These are phyloP conservation scores for Yamadazyma endophytica DNA, from an alignment of 805 yeast species.

Conservation along the genomic window DNA sequence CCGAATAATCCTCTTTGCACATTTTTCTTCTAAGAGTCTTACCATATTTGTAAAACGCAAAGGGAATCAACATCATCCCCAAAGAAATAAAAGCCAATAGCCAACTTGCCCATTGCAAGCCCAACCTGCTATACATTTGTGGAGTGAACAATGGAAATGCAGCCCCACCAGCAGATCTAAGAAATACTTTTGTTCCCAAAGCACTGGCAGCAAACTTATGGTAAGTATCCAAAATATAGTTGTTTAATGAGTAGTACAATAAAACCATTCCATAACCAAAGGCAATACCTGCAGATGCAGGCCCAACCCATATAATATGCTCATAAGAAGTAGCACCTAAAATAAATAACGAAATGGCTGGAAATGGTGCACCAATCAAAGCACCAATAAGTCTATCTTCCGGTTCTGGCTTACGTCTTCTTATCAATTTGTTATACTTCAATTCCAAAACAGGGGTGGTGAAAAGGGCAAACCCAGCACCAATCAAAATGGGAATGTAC, in stretches of 20 bases:
- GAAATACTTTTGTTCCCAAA: slow-evolving; percentile 74
- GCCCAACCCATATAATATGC: slow-evolving; percentile 63
- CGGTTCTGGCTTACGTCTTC: slow-evolving; percentile 61
- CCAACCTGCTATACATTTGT: slow-evolving; percentile 72
- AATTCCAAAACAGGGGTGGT: slow-evolving; percentile 76
- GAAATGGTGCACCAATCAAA: slow-evolving; percentile 78
- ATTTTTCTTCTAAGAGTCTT: slow-evolving; percentile 55
- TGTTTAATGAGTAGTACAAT: slow-evolving; percentile 57
- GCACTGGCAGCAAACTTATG: slow-evolving; percentile 72
- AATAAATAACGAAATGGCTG: slow-evolving; percentile 74
- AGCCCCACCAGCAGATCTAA: slow-evolving; percentile 82
- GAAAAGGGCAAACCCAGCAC: slow-evolving; percentile 68
- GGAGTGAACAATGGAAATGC: slow-evolving; percentile 80
- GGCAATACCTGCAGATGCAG: slow-evolving; percentile 55
- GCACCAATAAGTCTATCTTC: slow-evolving; percentile 81
- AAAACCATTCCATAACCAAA: slow-evolving; percentile 62
- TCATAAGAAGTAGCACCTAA: slow-evolving; percentile 75
- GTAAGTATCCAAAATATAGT: slow-evolving; percentile 88
- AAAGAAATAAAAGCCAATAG: slow-evolving; percentile 71
- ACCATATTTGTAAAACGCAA: slow-evolving; percentile 67
- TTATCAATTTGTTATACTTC: slow-evolving; percentile 48
- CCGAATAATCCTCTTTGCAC: slow-evolving; percentile 61
- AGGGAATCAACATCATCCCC: slow-evolving; percentile 73
- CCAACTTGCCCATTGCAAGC: slow-evolving; percentile 80
- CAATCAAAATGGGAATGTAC: slow-evolving; percentile 87